phyloP scores from a whole-genome alignment of 2,329 filamentous ascomycete species.

The Aspergillus brasiliensis region DNA sequence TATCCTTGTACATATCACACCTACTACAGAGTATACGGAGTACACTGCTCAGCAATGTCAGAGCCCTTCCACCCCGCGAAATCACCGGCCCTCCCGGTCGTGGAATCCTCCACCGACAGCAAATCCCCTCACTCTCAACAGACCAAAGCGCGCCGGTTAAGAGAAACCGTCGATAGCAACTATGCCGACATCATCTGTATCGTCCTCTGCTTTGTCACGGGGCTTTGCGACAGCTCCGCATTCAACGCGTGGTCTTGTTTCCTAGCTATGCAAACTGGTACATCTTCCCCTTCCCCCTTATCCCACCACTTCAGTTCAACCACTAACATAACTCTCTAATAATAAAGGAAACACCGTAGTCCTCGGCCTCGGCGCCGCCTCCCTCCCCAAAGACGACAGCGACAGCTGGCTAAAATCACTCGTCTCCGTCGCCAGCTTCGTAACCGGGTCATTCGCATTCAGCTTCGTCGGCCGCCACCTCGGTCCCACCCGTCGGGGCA shows the following conservation, averaged over 20 bases:
- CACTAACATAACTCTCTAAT: background rate
- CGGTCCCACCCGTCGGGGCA: slow-evolving; percentile 37
- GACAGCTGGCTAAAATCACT: slow-evolving; percentile 51
- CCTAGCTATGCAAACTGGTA: slow-evolving; percentile 52
- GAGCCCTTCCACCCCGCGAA: background rate
- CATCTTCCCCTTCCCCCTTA: slow-evolving; percentile 8
- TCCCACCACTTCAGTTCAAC: background rate
- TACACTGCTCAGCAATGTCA: background rate
- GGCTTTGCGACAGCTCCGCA: slow-evolving; percentile 48
- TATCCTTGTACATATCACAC: background rate
- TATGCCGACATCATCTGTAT: slow-evolving; percentile 44
- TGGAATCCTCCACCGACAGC: background rate
- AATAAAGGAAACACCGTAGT: slow-evolving; percentile 54
- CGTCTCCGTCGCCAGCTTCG: slow-evolving; percentile 45
- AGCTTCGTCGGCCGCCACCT: slow-evolving; percentile 38
- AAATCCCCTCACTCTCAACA: slow-evolving; percentile 3
- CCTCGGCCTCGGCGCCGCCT: slow-evolving; percentile 48
- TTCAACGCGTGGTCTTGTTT: slow-evolving; percentile 53
- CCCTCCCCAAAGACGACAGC: slow-evolving; percentile 40
- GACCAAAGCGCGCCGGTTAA: background rate
- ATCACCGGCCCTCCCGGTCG: slow-evolving; percentile 2
- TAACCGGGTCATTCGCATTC: slow-evolving; percentile 46
- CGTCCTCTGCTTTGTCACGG: slow-evolving; percentile 44
- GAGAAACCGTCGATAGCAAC: slow-evolving; percentile 26
- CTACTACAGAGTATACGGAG: background rate